Conservation (phyloP, 2,329 filamentous ascomycete genomes). For the Colletotrichum tanaceti region DNA sequence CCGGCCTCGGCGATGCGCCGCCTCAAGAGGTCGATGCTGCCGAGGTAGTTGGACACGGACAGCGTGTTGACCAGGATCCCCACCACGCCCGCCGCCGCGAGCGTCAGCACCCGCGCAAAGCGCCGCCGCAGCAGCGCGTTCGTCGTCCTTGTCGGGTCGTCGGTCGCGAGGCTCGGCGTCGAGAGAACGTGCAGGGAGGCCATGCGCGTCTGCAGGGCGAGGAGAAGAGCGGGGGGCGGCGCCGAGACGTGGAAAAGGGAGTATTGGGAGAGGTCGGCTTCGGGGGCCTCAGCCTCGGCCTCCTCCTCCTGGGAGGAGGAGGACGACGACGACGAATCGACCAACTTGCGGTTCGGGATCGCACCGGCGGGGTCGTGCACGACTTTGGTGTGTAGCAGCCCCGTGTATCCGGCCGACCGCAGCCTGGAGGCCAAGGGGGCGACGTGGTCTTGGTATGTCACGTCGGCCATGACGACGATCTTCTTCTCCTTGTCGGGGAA, state of each 20-base stretch:
- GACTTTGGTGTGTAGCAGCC: slow-evolving; percentile 77
- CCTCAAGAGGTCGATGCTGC: slow-evolving; percentile 80
- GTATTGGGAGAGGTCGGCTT: slow-evolving; percentile 70
- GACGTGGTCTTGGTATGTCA: slow-evolving; percentile 86
- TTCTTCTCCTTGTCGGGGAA: slow-evolving; percentile 74
- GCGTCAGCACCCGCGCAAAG: slow-evolving; percentile 85
- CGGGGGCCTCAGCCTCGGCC: slow-evolving; percentile 47
- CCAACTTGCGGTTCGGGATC: slow-evolving; percentile 84
- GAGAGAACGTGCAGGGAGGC: slow-evolving; percentile 82
- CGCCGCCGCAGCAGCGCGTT: slow-evolving; percentile 77
- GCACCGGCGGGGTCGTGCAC: slow-evolving; percentile 81
- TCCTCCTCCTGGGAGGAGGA: slow-evolving; percentile 45
- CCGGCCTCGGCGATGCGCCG: slow-evolving; percentile 79
- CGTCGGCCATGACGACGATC: slow-evolving; percentile 86
- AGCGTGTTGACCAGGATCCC: slow-evolving; percentile 97
- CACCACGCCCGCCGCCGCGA: slow-evolving; percentile 85
- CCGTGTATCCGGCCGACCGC: slow-evolving; percentile 72
- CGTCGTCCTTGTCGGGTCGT: slow-evolving; percentile 58
- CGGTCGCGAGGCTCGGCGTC: slow-evolving; percentile 66
- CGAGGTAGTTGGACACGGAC: slow-evolving; percentile 89
- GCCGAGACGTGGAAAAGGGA: slow-evolving; percentile 87
- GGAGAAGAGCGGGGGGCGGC: slow-evolving; percentile 83
- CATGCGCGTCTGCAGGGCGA: slow-evolving; percentile 88
- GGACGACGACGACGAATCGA: slow-evolving; percentile 40
- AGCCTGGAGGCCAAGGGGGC: slow-evolving; percentile 66